Evolutionary conservation across 75 land plant genomes (phyloP).

Genomic region (Pinus albicaulis): DNA sequence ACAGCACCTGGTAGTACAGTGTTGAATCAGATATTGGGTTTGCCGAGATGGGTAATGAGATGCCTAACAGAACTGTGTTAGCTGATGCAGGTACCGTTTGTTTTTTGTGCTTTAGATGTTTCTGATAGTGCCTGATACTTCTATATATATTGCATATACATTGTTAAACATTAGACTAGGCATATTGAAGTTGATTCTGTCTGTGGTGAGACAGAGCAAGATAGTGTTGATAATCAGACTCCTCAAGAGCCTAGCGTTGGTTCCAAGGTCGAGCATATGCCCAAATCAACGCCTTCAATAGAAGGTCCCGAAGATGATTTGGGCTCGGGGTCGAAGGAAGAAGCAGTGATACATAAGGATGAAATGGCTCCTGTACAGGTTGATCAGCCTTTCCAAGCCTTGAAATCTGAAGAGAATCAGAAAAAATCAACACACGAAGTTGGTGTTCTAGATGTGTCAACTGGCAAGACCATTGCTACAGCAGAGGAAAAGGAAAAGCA

Average conservation of each 20-base stretch:
- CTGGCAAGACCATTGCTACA: neutral
- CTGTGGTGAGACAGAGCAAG: slow-evolving; percentile 5
- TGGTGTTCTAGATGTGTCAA: neutral
- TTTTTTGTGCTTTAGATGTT: neutral
- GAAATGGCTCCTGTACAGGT: neutral
- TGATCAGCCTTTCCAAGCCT: neutral
- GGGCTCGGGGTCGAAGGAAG: neutral
- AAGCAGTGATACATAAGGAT: slow-evolving; percentile 3
- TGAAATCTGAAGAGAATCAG: neutral
- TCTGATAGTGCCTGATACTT: neutral
- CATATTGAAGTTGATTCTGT: neutral
- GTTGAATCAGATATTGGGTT: slow-evolving; percentile 3
- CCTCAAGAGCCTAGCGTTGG: neutral
- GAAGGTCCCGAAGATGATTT: neutral
- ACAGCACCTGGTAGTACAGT: slow-evolving; percentile 1
- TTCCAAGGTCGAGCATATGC: neutral
- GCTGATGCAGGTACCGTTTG: slow-evolving; percentile 3
- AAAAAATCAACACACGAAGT: neutral
- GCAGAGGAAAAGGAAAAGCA: neutral
- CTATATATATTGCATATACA: neutral
- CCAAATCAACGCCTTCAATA: neutral
- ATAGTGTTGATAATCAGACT: slow-evolving; percentile 6
- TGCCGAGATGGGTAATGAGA: slow-evolving; percentile 7
- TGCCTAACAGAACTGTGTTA: slow-evolving; percentile 5
- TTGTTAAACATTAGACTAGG: neutral